Percentiles rank a stretch among this genome's conserved stretches.
These are phyloP conservation scores for Geranomyces michiganensis DNA, from an alignment of 192 early-diverging fungal species.

Conservation along the genomic window DNA sequence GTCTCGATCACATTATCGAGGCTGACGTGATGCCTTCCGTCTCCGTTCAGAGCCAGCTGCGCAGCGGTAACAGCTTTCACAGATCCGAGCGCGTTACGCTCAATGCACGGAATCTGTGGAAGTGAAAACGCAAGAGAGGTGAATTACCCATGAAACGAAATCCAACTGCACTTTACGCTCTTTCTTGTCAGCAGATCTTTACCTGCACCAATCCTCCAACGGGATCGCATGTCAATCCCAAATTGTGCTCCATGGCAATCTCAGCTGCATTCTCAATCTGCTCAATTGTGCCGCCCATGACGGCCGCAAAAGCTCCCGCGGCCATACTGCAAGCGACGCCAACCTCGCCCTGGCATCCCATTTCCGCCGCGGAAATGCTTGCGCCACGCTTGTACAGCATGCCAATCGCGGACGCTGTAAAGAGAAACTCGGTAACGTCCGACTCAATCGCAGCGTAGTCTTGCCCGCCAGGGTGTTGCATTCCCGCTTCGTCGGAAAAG, in stretches of 20 bases:
- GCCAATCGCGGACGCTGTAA: constrained; percentile 91
- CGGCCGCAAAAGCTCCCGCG: constrained; percentile 91
- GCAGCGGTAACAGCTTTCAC: constrained; percentile 97
- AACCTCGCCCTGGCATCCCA: constrained; percentile 98
- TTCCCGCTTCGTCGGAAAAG: constrained; percentile 59
- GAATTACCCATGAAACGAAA: too few species aligned
- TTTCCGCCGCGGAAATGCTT: constrained; percentile 91
- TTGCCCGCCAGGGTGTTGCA: constrained; percentile 57
- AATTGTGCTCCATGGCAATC: constrained; percentile 80
- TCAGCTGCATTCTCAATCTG: constrained; percentile 97
- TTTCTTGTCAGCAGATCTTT: constrained; percentile 1
- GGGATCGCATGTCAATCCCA: constrained; percentile 67
- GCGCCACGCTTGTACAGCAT: constrained; percentile 98
- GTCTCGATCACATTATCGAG: constrained; percentile 91
- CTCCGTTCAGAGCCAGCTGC: constrained; percentile 92
- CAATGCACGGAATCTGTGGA: constrained; percentile 90
- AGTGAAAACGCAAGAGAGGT: too few species aligned
- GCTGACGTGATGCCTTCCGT: constrained; percentile 87
- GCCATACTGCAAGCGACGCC: constrained; percentile 98
- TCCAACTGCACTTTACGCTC: too few species aligned
- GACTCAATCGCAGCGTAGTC: constrained; percentile 57
- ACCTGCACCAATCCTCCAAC: constrained; percentile 80
- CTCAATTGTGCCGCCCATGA: constrained; percentile 88
- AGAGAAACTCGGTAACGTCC: constrained; percentile 88
- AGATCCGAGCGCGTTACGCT: constrained; percentile 90